Base-by-base conservation (phyloP, 352 stramenopile species). In the Globisporangium cederbergense region DNA sequence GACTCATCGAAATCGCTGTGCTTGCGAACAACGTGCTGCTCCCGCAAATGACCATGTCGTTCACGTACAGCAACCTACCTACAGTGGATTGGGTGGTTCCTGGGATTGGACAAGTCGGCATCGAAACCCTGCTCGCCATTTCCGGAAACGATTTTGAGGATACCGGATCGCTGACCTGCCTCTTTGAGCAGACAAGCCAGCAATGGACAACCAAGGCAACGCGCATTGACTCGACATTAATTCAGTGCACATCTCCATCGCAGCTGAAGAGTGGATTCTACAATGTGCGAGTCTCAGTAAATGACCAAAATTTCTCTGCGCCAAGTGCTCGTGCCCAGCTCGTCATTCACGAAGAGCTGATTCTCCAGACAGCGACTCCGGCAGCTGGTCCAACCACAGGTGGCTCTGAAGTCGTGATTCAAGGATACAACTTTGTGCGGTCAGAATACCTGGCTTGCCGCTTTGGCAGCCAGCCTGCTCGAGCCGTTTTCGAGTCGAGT, bases 191-290 rank as follows among this genome's bases (percentile, higher is more conserved):
- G 14, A n/a, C 7, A 22, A 32, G n/a, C 16, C 42, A 57, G 30
- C 58, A 56, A 32, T 57, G 58, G 58, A 42, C 43, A 18, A 40
- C 32, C 0, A 54, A 34, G 4, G 58, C 58, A 18, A 7, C 38
- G 36, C 58, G 58, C 45, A 46, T 64, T 16, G 58, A 64, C 45
- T 57, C 58, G 30, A 57, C 58, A 9, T 20, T 64, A 11, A 25
- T 64, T 20, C 45, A 55, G 14, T 64, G 58, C 10, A n/a, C 14
- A 34, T 16, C 46, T 8, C 58, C 46, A 30, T 20, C 30, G 30
- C 45, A 64, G 32, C 47, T 64, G 20, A 13, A n/a, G 28, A 38
- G 22, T 14, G 58, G 58, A 36, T 40, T 13, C 30, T 56, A 55
- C 58, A 22, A 22, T 53, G 30, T 64, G 45, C 28, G 46, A 36